A percentile compares a stretch with the other conserved stretches of the same genome.
These are phyloP conservation scores for Phoenix dactylifera DNA, from an alignment of 176 grass and related monocot species.

Conservation along the genomic window DNA sequence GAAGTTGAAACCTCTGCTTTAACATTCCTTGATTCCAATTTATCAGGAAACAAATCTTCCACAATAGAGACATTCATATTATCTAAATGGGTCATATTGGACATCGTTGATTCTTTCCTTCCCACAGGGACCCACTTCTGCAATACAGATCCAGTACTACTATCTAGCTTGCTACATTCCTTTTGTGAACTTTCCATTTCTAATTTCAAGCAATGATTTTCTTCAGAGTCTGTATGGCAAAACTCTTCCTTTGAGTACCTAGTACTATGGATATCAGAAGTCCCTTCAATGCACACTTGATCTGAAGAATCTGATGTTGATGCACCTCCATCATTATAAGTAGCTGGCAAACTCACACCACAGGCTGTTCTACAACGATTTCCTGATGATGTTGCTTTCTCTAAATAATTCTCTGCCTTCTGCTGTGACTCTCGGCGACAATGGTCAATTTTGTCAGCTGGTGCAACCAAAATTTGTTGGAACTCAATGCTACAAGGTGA, in stretches of 20 bases:
- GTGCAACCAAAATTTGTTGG: slow-evolving; percentile 8
- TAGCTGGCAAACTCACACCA: slow-evolving; percentile 5
- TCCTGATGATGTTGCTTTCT: slow-evolving; percentile 8
- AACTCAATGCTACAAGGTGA: slow-evolving; percentile 28
- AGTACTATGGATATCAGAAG: not conserved
- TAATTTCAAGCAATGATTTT: slow-evolving; percentile 18
- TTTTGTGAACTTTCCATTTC: slow-evolving; percentile 13
- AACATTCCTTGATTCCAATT: not conserved
- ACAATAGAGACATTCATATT: not conserved
- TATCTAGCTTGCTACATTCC: slow-evolving; percentile 27
- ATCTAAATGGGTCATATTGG: slow-evolving; percentile 14
- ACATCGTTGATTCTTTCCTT: slow-evolving; percentile 21
- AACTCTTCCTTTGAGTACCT: slow-evolving; percentile 4
- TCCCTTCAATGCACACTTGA: not conserved
- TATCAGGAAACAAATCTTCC: not conserved
- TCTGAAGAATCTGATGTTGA: not conserved
- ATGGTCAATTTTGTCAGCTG: slow-evolving; percentile 12
- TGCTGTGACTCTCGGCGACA: slow-evolving; percentile 6
- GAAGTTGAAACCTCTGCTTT: not conserved
- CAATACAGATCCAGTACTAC: slow-evolving; percentile 17
- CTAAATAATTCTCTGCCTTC: slow-evolving; percentile 2
- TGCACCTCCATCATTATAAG: slow-evolving; percentile 15
- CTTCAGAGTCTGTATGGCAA: slow-evolving; percentile 21
- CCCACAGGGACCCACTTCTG: slow-evolving; percentile 45
- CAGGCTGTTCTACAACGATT: slow-evolving; percentile 1